Base-by-base conservation (phyloP, 2,329 filamentous ascomycete species). In the Aspergillus flavus region DNA sequence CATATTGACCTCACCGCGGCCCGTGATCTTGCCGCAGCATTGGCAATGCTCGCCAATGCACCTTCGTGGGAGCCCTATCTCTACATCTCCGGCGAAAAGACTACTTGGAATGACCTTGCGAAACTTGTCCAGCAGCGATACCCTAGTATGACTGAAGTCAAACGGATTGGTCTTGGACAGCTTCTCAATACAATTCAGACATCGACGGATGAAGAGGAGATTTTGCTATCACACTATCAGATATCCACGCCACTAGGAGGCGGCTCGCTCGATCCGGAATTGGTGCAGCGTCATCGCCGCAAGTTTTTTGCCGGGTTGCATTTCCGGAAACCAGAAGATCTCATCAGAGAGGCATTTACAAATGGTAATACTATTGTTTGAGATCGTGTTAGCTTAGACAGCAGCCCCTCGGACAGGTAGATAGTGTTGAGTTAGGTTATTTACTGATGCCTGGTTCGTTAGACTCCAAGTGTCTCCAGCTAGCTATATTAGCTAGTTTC, bases 21-120 rank as follows among this genome's bases (percentile, higher is more conserved):
- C 11, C 21, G 60, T 34, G 63, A 64, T 58, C 21, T 64, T 14
- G 57, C 53, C 0, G 23, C 28, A n/a, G 63, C 60, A 16, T 12
- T 64, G 26, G 52, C 30, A 4, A 10, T 9, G 7, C 26, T 64
- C 26, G 54, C 36, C 12, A 36, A 21, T 7, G 34, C 34, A 12
- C 32, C 32, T 41, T 23, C n/a, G 1, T 57, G 54, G 54, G 54
- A 57, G 36, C 54, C 54, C 9, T 57, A 39, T 57, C 6, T 28
- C 19, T 43, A 43, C 19, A 10, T 57, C 0, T 57, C 54, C 23
- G 54, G 34, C 9, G 11, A 39, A 6, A 43, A 43, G 21, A 43
- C 54, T 12, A 23, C 10, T 23, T 57, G 54, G 54, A 36, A 41
- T 14, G n/a, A 43, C 0, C 19, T 57, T 6, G 54, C 54, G 34